These are phyloP conservation scores for Globisporangium nagaii DNA, from an alignment of 352 stramenopile species.

Conservation along the genomic window DNA sequence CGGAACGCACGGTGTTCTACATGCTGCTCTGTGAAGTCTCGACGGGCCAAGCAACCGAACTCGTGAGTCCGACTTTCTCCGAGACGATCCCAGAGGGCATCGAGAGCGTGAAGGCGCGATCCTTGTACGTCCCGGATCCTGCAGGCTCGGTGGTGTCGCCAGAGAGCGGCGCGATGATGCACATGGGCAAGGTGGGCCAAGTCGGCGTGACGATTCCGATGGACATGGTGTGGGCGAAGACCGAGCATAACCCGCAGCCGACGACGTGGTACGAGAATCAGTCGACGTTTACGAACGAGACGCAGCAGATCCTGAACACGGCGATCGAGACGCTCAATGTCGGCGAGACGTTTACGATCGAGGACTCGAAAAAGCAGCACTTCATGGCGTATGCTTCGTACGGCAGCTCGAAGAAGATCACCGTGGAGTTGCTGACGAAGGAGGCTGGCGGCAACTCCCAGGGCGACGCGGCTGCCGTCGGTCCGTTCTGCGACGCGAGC, in stretches of 20 bases:
- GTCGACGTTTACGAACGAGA: conserved; percentile 24
- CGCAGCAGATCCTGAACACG: conserved; percentile 30
- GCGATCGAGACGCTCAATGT: conserved; percentile 38
- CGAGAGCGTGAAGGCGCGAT: conserved; percentile 60
- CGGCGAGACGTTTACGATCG: conserved; percentile 29
- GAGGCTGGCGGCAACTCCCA: conserved; percentile 6
- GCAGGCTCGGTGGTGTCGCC: conserved; percentile 45
- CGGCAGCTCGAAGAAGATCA: conserved; percentile 19
- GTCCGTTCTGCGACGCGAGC: conserved; percentile 19
- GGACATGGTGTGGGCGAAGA: conserved; percentile 50
- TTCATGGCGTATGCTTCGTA: conserved; percentile 26
- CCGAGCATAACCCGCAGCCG: conserved; percentile 17
- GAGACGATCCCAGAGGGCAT: conserved; percentile 37
- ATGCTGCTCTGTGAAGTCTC: conserved; percentile 73
- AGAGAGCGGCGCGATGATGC: conserved; percentile 38
- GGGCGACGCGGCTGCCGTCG: neutral
- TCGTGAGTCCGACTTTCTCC: conserved; percentile 23
- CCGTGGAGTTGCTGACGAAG: conserved; percentile 45
- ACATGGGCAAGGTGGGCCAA: conserved; percentile 41
- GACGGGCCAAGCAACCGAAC: conserved; percentile 34
- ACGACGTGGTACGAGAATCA: conserved; percentile 33
- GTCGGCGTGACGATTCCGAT: conserved; percentile 38
- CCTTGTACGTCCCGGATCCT: conserved; percentile 43
- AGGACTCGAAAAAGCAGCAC: conserved; percentile 27
- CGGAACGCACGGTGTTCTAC: conserved; percentile 52